A percentile compares a stretch with the other conserved stretches of the same genome.
Evolutionary conservation across 1,139 yeast genomes (phyloP).

Genomic region (Candida sp.): DNA sequence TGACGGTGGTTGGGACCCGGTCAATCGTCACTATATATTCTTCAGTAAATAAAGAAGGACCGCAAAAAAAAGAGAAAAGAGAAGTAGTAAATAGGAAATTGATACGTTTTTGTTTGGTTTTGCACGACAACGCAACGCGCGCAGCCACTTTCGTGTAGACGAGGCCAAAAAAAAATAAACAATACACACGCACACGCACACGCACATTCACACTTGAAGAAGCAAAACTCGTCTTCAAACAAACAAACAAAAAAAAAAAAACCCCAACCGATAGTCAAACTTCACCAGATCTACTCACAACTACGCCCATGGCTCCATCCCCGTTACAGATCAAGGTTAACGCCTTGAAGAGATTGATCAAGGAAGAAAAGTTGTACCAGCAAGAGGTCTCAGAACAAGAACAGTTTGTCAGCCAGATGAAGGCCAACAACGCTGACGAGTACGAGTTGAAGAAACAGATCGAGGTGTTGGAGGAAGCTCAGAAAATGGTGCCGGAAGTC

Average conservation of each 20-base stretch:
- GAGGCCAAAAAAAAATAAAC: neutral
- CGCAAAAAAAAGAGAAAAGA: too few species aligned
- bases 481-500: conserved; percentile 69
- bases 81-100: neutral
- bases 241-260: too few species aligned
- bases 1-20: conserved; percentile 28
- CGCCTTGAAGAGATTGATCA: conserved; percentile 74
- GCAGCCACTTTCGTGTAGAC: neutral
- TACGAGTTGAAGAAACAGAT: conserved; percentile 71
- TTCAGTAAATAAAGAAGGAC: conserved; percentile 8
- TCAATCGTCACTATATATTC: conserved; percentile 16
- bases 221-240: too few species aligned
- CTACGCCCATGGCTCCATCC: conserved; percentile 70
- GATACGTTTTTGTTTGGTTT: neutral
- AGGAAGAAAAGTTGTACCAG: conserved; percentile 70
- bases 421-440: conserved; percentile 54
- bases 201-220: too few species aligned
- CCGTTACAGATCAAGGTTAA: conserved; percentile 75
- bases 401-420: conserved; percentile 47
- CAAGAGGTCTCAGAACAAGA: conserved; percentile 70
- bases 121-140: neutral
- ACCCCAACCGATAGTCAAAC: too few species aligned
- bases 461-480: conserved; percentile 71
- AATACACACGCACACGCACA: neutral
- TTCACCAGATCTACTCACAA: neutral